A percentile compares a stretch with the other conserved stretches of the same genome.
These are phyloP conservation scores for Colletotrichum endophyticum DNA, from an alignment of 2,329 filamentous ascomycete genomes.

Conservation along the genomic window DNA sequence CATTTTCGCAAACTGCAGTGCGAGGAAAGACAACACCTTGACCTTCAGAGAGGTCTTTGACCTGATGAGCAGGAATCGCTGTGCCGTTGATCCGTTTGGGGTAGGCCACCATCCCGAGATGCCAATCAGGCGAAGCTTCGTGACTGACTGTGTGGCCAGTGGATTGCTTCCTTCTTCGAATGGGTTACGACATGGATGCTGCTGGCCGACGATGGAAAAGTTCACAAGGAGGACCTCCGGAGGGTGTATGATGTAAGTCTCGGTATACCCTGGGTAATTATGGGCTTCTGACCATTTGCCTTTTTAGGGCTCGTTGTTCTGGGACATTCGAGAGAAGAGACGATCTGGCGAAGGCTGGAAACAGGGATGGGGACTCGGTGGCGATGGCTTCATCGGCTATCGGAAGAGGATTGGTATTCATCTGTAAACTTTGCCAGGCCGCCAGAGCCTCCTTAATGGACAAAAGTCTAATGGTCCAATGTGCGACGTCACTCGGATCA, in stretches of 20 bases:
- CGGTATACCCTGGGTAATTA: constrained; percentile 29
- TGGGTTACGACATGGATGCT: constrained; percentile 55
- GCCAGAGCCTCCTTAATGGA: background rate
- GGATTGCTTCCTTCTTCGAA: constrained; percentile 25
- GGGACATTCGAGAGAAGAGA: constrained; percentile 22
- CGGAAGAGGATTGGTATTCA: background rate
- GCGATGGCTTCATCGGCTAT: background rate
- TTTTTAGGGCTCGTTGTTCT: constrained; percentile 29
- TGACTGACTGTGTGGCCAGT: background rate
- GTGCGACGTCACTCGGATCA: background rate
- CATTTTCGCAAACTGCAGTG: constrained; percentile 47
- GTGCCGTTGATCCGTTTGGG: constrained; percentile 44
- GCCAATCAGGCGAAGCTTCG: rapidly evolving
- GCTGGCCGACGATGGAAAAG: constrained; percentile 56
- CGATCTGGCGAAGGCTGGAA: background rate
- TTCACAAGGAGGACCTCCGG: constrained; percentile 61
- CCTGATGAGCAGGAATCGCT: constrained; percentile 39
- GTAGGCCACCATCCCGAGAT: constrained; percentile 27
- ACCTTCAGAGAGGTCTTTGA: constrained; percentile 35
- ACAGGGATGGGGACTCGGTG: constrained; percentile 4
- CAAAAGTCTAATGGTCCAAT: rapidly evolving
- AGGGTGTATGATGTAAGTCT: constrained; percentile 50
- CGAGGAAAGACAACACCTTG: constrained; percentile 36
- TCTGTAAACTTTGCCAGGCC: background rate
- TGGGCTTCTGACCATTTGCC: constrained; percentile 27